phyloP scores from a whole-genome alignment of 2,329 filamentous ascomycete species.

The Sclerotinia nivalis region DNA sequence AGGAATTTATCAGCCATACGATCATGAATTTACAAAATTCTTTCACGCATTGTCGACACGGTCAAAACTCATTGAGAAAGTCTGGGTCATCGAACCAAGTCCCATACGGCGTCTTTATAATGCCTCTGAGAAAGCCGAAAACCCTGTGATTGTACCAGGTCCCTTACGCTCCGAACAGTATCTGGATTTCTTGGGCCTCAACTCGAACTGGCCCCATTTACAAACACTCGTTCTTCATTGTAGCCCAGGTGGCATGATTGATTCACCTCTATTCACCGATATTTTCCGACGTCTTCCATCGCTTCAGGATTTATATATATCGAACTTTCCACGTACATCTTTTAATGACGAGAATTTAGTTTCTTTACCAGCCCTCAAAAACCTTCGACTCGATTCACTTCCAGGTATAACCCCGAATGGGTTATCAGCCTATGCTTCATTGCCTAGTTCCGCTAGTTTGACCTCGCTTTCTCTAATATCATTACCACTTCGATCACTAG shows the following conservation, averaged over 20 bases:
- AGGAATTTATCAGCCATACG: constrained; percentile 56
- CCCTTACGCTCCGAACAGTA: constrained; percentile 47
- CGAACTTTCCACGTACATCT: constrained; percentile 54
- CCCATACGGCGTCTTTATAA: constrained; percentile 41
- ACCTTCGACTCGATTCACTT: constrained; percentile 57
- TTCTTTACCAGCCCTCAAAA: constrained; percentile 55
- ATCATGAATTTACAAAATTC: constrained; percentile 57
- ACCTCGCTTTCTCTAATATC: constrained; percentile 56
- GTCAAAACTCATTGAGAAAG: constrained; percentile 55
- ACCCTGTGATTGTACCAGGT: constrained; percentile 39
- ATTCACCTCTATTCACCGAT: constrained; percentile 53
- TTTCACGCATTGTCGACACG: constrained; percentile 62
- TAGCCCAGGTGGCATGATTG: constrained; percentile 54
- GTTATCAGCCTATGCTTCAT: constrained; percentile 57
- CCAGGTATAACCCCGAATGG: constrained; percentile 57
- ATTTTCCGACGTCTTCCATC: constrained; percentile 54
- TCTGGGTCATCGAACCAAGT: constrained; percentile 53
- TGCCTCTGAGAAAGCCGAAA: constrained; percentile 32
- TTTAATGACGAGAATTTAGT: constrained; percentile 60
- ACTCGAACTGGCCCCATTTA: constrained; percentile 57
- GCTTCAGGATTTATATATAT: constrained; percentile 60
- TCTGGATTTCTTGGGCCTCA: constrained; percentile 51
- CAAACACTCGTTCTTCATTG: constrained; percentile 60
- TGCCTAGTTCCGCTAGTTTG: constrained; percentile 49
- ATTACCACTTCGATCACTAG: constrained; percentile 56